Evolutionary conservation across 164 flowering plant genomes (phyloP), one percentile per base, ranked within the genome.

Genomic region (Nymphaea thermarum): DNA sequence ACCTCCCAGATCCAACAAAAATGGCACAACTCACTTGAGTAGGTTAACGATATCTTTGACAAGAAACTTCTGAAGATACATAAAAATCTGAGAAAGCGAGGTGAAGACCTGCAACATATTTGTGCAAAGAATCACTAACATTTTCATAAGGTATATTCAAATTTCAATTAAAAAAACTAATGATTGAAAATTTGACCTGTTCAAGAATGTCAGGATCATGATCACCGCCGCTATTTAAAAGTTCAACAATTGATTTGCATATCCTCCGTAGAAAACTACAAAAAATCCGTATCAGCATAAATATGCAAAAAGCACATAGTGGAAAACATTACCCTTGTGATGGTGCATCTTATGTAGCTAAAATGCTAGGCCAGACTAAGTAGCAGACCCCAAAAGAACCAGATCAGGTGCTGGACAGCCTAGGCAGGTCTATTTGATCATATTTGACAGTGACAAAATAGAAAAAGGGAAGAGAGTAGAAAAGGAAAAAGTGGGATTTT

Each of bases 171-270:
- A 5, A 61, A 5, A 6, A 61, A n/a, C 6, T 61, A 2, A 15
- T 5, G 41, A 61, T 5, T 5, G 15, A 61, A 61, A 25, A 61
- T 5, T 16, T 16, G 11, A 91, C 98, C 96, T 89, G 96, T 76
- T 91, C 93, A 72, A 91, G 79, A 63, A 85, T 81, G 61, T 94
- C 99, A 10, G 99, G 91, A 64, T 91, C 98, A 74, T 82, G 82
- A 66, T 91, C 96, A 68, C 87, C 98, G 67, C 98, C 99, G 79
- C 72, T 76, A 77, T 84, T 65, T 62, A 94, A 91, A n/a, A 94
- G 91, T 69, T 67, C 65, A 15, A 75, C 80, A 42, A 84, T 57
- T 25, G 91, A 73, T 72, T 82, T 84, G 10, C 72, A 75, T 60
- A 94, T 66, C 71, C 76, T 80, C 51, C 73, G 86, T 62, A 94